Evolutionary conservation across 2,329 filamentous ascomycete species (phyloP).

Genomic region (Dactylellina cionopaga): DNA sequence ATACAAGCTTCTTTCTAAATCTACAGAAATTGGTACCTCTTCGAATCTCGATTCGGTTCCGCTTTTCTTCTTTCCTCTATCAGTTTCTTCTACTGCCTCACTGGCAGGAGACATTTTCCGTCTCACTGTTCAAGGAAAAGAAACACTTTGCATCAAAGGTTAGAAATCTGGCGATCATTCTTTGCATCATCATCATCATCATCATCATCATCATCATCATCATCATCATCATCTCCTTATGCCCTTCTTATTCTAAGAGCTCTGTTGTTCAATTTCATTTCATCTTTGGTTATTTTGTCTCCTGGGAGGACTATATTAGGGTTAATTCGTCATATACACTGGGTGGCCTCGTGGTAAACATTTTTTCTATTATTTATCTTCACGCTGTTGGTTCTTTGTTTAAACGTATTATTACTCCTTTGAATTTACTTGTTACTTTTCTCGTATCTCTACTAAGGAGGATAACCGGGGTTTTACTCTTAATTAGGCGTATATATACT

Average conservation of each 20-base stretch:
- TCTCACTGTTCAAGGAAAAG: not conserved
- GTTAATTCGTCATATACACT: conserved; percentile 37
- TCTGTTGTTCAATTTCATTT: not conserved
- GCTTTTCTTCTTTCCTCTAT: not conserved
- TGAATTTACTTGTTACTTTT: conserved; percentile 1
- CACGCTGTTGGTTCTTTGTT: conserved; percentile 9
- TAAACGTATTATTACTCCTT: conserved; percentile 26
- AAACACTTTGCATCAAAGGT: conserved; percentile 12
- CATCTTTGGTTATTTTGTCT: not conserved
- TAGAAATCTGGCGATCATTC: conserved; percentile 10
- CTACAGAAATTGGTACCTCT: conserved; percentile 5
- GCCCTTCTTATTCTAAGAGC: not conserved
- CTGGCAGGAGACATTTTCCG: no score
- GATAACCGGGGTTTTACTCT: no score
- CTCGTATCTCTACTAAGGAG: not conserved
- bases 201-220: no score
- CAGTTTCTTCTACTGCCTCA: not conserved
- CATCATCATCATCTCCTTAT: conserved; percentile 2
- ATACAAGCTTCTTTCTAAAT: conserved; percentile 6
- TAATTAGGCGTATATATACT: no score
- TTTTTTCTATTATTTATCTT: conserved; percentile 18
- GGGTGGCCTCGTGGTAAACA: conserved; percentile 44
- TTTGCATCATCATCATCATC: conserved; percentile 12
- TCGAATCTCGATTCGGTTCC: not conserved
- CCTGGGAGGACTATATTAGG: conserved; percentile 27